These are phyloP conservation scores for Spironucleus salmonicida DNA, from an alignment of 208 protist species.

Conservation along the genomic window DNA sequence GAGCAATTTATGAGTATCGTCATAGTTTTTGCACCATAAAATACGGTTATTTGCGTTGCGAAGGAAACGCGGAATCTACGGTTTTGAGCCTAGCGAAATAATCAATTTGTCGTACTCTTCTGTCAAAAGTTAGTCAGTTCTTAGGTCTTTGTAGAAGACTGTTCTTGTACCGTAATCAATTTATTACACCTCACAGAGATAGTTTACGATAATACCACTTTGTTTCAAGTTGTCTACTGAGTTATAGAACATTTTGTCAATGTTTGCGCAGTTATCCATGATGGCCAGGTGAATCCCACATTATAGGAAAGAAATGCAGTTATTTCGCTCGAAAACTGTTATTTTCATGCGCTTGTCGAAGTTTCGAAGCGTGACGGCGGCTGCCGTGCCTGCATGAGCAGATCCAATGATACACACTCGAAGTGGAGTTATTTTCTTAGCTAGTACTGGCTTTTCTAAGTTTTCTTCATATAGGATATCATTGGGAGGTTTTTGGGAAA, in stretches of 20 bases:
- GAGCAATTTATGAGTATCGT: background rate
- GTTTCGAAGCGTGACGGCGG: background rate
- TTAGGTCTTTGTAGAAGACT: background rate
- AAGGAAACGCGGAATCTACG: background rate
- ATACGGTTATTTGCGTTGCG: background rate
- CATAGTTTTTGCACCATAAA: slow-evolving; percentile 20
- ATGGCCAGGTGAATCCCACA: slow-evolving; percentile 1
- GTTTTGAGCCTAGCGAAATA: background rate
- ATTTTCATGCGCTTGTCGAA: background rate
- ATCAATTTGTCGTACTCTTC: slow-evolving; percentile 6
- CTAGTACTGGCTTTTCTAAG: too few species aligned
- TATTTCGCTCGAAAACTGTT: background rate
- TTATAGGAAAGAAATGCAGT: slow-evolving; percentile 10
- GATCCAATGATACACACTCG: slow-evolving; percentile 4
- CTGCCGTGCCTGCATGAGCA: slow-evolving; percentile 16
- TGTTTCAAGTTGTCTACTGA: background rate
- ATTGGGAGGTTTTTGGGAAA: too few species aligned
- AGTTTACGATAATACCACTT: background rate
- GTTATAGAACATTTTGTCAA: slow-evolving; percentile 22
- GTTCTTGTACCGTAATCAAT: slow-evolving; percentile 18
- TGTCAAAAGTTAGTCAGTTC: background rate
- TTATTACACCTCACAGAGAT: background rate
- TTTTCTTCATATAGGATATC: too few species aligned
- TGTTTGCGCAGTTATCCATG: background rate
- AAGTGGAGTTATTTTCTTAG: too few species aligned